These are phyloP conservation scores for Remersonia thermophila DNA, from an alignment of 2,329 filamentous ascomycete species.

Conservation along the genomic window DNA sequence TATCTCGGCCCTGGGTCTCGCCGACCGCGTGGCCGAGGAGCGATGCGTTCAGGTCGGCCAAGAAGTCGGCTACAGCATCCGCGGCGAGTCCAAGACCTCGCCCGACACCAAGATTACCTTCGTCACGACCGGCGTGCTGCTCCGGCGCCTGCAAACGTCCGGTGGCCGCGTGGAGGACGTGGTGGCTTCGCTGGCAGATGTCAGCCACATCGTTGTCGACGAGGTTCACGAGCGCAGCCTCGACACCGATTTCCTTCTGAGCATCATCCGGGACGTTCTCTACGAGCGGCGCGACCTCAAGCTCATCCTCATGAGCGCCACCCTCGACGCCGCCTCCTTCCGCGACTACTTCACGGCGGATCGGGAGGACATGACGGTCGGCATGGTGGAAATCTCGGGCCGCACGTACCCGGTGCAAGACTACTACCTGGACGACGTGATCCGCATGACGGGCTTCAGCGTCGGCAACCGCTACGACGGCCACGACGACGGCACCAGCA, in stretches of 20 bases:
- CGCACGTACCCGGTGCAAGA: slow-evolving; percentile 84
- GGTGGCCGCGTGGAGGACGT: slow-evolving; percentile 71
- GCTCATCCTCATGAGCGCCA: slow-evolving; percentile 91
- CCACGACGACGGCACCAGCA: slow-evolving; percentile 30
- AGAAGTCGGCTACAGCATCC: slow-evolving; percentile 84
- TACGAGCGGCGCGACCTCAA: slow-evolving; percentile 65
- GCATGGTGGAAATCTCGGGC: slow-evolving; percentile 74
- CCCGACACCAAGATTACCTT: slow-evolving; percentile 79
- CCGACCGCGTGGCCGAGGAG: slow-evolving; percentile 89
- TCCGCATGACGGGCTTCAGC: slow-evolving; percentile 65
- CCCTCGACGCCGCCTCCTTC: slow-evolving; percentile 79
- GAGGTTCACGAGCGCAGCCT: slow-evolving; percentile 93
- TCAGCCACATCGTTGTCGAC: slow-evolving; percentile 91
- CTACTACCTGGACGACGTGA: slow-evolving; percentile 78
- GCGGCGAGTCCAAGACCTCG: slow-evolving; percentile 72
- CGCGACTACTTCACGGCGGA: slow-evolving; percentile 67
- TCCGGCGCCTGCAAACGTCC: slow-evolving; percentile 82
- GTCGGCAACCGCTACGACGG: slow-evolving; percentile 27
- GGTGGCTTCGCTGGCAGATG: slow-evolving; percentile 67
- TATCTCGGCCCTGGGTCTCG: slow-evolving; percentile 87
- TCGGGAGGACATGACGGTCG: slow-evolving; percentile 48
- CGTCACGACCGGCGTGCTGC: slow-evolving; percentile 85
- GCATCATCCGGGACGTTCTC: slow-evolving; percentile 73
- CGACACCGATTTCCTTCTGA: slow-evolving; percentile 87
- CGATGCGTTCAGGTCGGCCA: slow-evolving; percentile 69